Evolutionary conservation across 306 rosid species (phyloP), one percentile per base, ranked within the genome.

Genomic region (Trifolium repens): DNA sequence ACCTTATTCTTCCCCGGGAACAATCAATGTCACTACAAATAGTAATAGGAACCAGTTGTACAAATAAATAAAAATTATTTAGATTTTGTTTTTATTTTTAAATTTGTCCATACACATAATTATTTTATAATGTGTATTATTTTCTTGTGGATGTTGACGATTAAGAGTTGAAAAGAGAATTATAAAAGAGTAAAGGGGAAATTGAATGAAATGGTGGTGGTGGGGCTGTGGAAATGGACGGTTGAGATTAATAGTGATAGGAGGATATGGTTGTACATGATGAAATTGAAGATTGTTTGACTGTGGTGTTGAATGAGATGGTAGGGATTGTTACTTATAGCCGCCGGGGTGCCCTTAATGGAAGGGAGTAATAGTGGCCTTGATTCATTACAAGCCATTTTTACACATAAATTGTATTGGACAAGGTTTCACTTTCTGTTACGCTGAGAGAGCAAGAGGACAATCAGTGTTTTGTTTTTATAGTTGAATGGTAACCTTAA

Each of bases 341-440:
- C 6, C 30, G 61, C 34, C 34, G 1, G 43, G 15, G 0, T 67
- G 43, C 85, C 83, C 59, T 34, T 5, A 26, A 64, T 46, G 24
- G 35, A 9, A 81, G 83, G 79, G 83, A 74, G 70, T 74, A 78
- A 74, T 50, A 8, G 54, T 53, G 58, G 69, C 81, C 72, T 69
- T 69, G 54, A 34, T 44, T 46, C n/a, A 19, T 79, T 17, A 8
- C 7, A 7, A 1, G 71, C 43, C 71, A 67, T 12, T 67, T 39
- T 42, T 66, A 42, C 27, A 26, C 60, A 10, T 71, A 0, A 0
- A 46, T 43, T 49, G 8, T 13, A 39, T 50, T 19, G 4, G 53
- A 81, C 70, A 55, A 63, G 0, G 17, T 11, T 63, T 70, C 62
- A 8, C 26, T 71, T 72, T 81, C 74, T 11, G 2, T 14, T 6